phyloP scores from a whole-genome alignment of 257 asterid species.

The Jacaranda mimosifolia region DNA sequence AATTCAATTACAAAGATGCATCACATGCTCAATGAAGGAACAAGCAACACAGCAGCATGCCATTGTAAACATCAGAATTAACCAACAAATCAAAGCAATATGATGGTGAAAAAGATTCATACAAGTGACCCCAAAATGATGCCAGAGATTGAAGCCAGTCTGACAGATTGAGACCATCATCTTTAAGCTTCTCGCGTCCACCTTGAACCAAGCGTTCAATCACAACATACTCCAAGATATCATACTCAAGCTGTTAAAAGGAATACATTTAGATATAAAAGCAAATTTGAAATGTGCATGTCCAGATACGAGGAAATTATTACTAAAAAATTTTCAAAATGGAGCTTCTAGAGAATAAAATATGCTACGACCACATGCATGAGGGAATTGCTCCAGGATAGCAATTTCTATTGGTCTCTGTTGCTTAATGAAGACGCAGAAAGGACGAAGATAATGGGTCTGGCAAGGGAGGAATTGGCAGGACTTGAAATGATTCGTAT shows the following conservation, averaged over 20 bases:
- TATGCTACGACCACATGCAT: slow-evolving; percentile 10
- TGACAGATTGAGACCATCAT: slow-evolving; percentile 96
- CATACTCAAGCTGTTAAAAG: slow-evolving; percentile 90
- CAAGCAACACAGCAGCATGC: slow-evolving; percentile 30
- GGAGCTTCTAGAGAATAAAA: slow-evolving; percentile 7
- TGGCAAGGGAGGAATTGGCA: not conserved
- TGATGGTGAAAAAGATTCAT: slow-evolving; percentile 54
- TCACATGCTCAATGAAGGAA: slow-evolving; percentile 37
- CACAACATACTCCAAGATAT: slow-evolving; percentile 96
- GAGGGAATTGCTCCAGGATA: not conserved
- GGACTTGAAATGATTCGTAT: not conserved
- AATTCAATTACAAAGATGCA: slow-evolving; percentile 33
- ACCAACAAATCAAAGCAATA: slow-evolving; percentile 39
- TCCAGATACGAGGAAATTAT: slow-evolving; percentile 8
- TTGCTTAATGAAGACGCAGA: slow-evolving; percentile 19
- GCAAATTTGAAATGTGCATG: not conserved
- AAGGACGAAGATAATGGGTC: not conserved
- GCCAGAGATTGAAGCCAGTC: slow-evolving; percentile 99
- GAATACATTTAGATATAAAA: slow-evolving; percentile 31
- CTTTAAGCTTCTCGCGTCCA: slow-evolving; percentile 99
- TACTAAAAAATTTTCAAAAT: not conserved
- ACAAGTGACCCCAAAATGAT: slow-evolving; percentile 99
- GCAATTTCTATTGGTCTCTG: not conserved
- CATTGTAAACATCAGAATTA: slow-evolving; percentile 19
- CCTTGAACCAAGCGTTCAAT: slow-evolving; percentile 97